Percentiles rank a stretch among this genome's conserved stretches.
These are phyloP conservation scores for Candida montana DNA, from an alignment of 805 yeast species.

Conservation along the genomic window DNA sequence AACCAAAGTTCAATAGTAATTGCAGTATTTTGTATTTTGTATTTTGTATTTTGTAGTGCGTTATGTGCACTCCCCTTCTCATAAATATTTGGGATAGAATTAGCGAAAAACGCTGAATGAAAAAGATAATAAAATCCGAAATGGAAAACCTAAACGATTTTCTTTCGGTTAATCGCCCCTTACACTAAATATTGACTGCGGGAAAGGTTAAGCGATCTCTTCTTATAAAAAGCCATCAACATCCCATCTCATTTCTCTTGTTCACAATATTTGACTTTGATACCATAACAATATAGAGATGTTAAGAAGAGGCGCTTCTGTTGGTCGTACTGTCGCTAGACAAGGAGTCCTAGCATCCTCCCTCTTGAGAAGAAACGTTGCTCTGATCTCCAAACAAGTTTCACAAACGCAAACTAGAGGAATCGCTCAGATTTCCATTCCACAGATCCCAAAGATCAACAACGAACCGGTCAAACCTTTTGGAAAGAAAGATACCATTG, in stretches of 20 bases:
- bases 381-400: not conserved
- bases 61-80: too few species aligned
- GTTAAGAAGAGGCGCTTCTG: slow-evolving; percentile 4
- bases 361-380: not conserved
- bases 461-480: slow-evolving; percentile 67
- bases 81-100: too few species aligned
- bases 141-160: slow-evolving; percentile 1
- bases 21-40: not conserved
- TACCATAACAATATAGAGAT: slow-evolving; percentile 1
- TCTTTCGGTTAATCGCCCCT: slow-evolving; percentile 4
- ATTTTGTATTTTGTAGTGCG: too few species aligned
- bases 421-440: slow-evolving; percentile 49
- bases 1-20: too few species aligned
- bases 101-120: too few species aligned
- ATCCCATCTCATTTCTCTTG: not conserved
- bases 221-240: not conserved
- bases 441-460: slow-evolving; percentile 51
- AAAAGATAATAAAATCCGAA: not conserved
- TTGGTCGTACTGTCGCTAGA: slow-evolving; percentile 1
- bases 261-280: not conserved
- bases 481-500: slow-evolving; percentile 45
- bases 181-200: not conserved
- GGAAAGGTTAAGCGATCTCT: not conserved
- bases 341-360: not conserved
- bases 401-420: slow-evolving; percentile 17